phyloP scores from a whole-genome alignment of 139 green algal genomes.

The Chlamydomonas sphaeroides region DNA sequence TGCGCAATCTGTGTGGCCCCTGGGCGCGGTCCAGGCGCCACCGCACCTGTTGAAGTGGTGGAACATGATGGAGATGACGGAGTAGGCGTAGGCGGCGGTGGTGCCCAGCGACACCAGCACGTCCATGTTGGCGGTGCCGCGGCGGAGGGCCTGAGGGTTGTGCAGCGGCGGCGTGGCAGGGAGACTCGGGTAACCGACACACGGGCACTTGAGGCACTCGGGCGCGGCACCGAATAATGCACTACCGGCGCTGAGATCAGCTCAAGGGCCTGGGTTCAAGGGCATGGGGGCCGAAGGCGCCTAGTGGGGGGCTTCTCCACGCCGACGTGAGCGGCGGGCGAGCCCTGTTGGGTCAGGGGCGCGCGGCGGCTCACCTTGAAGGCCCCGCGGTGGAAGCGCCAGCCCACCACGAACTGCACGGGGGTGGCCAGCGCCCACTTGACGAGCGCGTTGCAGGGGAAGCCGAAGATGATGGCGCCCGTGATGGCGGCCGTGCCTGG shows the following conservation, averaged over 20 bases:
- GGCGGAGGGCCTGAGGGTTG: conserved; percentile 49
- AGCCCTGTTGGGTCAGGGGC: too few species aligned
- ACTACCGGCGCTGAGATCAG: too few species aligned
- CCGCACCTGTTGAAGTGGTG: conserved; percentile 58
- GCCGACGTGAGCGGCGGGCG: too few species aligned
- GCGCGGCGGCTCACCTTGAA: conserved; percentile 50
- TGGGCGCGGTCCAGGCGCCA: too few species aligned
- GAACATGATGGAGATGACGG: conserved; percentile 84
- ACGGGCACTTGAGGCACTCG: too few species aligned
- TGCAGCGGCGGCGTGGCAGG: too few species aligned
- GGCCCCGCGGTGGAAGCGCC: conserved; percentile 92
- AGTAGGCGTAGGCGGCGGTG: conserved; percentile 94
- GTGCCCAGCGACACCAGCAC: conserved; percentile 96
- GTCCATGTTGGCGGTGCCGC: conserved; percentile 96
- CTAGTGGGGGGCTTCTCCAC: too few species aligned
- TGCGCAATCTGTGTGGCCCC: too few species aligned
- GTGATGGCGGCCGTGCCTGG: conserved; percentile 38
- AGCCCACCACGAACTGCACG: conserved; percentile 92
- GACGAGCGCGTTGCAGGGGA: conserved; percentile 80
- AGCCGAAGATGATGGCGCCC: conserved; percentile 64
- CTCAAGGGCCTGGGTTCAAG: too few species aligned
- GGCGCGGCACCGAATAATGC: too few species aligned
- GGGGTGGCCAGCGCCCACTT: conserved; percentile 90
- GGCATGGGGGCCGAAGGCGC: too few species aligned
- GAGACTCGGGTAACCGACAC: too few species aligned